phyloP scores from a whole-genome alignment of 2,329 filamentous ascomycete genomes.

The Colletotrichum liriopes region DNA sequence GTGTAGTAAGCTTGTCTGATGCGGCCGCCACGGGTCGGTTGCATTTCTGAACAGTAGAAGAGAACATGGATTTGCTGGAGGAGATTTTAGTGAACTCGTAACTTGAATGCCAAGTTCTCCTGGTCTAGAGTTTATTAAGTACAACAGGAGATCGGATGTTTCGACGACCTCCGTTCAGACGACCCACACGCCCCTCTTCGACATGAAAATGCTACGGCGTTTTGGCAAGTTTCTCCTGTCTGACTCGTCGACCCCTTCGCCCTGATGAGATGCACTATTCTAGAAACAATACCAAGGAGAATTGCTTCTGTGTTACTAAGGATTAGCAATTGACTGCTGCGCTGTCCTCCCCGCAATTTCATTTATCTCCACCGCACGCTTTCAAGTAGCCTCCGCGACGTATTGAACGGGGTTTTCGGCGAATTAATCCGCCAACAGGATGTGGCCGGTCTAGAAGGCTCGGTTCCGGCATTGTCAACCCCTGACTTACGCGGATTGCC shows the following conservation, averaged over 20 bases:
- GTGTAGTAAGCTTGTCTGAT: neutral
- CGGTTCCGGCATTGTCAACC: constrained; percentile 13
- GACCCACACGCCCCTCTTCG: constrained; percentile 9
- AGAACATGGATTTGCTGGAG: neutral
- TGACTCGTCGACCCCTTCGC: constrained; percentile 15
- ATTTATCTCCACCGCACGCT: neutral
- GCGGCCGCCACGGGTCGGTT: neutral
- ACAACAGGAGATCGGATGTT: neutral
- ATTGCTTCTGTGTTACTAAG: neutral
- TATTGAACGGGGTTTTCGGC: neutral
- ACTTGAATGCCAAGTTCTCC: neutral
- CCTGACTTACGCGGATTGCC: constrained; percentile 7
- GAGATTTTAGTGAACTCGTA: neutral
- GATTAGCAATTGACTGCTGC: constrained; percentile 2
- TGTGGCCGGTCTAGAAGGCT: constrained; percentile 6
- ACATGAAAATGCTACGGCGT: constrained; percentile 10
- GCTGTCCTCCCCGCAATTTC: neutral
- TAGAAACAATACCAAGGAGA: constrained; percentile 9
- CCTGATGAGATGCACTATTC: neutral
- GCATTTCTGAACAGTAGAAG: neutral
- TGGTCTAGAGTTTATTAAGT: constrained; percentile 2
- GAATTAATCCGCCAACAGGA: constrained; percentile 39
- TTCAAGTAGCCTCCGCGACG: neutral
- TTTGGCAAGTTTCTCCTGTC: neutral
- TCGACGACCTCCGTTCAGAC: constrained; percentile 9